Percentiles rank a stretch among this genome's conserved stretches.
These are phyloP conservation scores for Drechslerella dactyloides DNA, from an alignment of 2,329 filamentous ascomycete species.

Conservation along the genomic window DNA sequence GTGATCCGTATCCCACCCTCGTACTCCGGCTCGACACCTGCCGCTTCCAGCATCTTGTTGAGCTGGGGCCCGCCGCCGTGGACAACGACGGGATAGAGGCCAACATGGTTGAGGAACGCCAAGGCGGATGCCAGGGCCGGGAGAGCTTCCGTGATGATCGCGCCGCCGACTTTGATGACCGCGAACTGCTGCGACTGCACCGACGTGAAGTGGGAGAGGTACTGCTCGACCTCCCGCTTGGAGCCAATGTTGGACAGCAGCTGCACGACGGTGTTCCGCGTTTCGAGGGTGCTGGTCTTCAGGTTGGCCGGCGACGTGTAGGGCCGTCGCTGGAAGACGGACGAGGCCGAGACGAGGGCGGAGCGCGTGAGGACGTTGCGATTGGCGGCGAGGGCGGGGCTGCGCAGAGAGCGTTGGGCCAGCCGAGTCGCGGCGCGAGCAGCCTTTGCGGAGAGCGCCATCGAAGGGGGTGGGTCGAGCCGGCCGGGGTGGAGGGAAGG, in stretches of 20 bases:
- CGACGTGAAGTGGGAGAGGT: conserved; percentile 95
- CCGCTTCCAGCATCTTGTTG: conserved; percentile 86
- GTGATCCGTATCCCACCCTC: conserved; percentile 96
- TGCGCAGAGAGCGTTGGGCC: conserved; percentile 24
- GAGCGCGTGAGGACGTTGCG: conserved; percentile 16
- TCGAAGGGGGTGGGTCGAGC: conserved; percentile 1
- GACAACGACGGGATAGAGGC: conserved; percentile 91
- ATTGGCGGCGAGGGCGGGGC: conserved; percentile 14
- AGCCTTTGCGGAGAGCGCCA: conserved; percentile 39
- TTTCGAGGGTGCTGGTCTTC: conserved; percentile 60
- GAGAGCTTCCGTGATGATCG: conserved; percentile 91
- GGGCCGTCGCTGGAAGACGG: conserved; percentile 55
- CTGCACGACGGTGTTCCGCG: conserved; percentile 82
- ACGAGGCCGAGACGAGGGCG: conserved; percentile 14
- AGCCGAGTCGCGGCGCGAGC: conserved; percentile 28
- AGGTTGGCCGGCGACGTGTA: conserved; percentile 62
- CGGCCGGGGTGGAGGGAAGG: background rate
- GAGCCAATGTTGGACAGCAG: conserved; percentile 94
- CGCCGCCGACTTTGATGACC: conserved; percentile 97
- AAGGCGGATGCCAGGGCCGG: conserved; percentile 88
- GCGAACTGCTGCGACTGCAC: conserved; percentile 97
- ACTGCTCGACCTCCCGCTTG: conserved; percentile 95
- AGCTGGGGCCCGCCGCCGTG: conserved; percentile 95
- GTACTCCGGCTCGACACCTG: conserved; percentile 92
- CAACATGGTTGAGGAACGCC: conserved; percentile 91